These are phyloP conservation scores for Albizia julibrissin DNA, from an alignment of 306 rosid genomes.

Conservation along the genomic window DNA sequence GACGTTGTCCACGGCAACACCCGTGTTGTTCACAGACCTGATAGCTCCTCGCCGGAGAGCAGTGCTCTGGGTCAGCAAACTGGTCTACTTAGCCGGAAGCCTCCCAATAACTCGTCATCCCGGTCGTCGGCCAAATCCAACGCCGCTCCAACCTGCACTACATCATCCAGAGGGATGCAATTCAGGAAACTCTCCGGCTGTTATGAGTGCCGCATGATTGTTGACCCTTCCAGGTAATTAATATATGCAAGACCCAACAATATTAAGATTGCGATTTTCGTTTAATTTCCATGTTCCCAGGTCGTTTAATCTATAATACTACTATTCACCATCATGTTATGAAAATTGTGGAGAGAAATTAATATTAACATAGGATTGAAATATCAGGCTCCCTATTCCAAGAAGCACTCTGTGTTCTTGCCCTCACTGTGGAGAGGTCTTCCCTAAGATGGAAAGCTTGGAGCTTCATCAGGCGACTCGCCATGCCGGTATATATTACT, in stretches of 20 bases:
- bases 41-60: constrained; percentile 93
- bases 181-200: constrained; percentile 94
- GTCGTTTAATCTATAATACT: neutral
- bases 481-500: constrained; percentile 82
- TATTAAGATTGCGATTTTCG: neutral
- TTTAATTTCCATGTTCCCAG: neutral
- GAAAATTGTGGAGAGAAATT: neutral
- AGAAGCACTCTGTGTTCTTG: constrained; percentile 77
- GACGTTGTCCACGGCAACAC: constrained; percentile 90
- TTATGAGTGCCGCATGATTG: constrained; percentile 92
- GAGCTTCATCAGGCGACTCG: constrained; percentile 94
- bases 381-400: constrained; percentile 67
- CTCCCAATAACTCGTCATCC: constrained; percentile 38
- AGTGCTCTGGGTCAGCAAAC: constrained; percentile 81
- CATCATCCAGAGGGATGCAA: constrained; percentile 83
- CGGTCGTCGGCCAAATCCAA: constrained; percentile 53
- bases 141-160: constrained; percentile 43
- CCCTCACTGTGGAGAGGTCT: constrained; percentile 90
- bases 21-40: constrained; percentile 76
- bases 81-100: constrained; percentile 59
- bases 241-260: neutral
- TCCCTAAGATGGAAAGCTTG: constrained; percentile 81
- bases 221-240: constrained; percentile 83
- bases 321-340: neutral
- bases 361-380: neutral